Conservation (phyloP, 2,329 filamentous ascomycete genomes). For the Rachicladosporium sp. region DNA sequence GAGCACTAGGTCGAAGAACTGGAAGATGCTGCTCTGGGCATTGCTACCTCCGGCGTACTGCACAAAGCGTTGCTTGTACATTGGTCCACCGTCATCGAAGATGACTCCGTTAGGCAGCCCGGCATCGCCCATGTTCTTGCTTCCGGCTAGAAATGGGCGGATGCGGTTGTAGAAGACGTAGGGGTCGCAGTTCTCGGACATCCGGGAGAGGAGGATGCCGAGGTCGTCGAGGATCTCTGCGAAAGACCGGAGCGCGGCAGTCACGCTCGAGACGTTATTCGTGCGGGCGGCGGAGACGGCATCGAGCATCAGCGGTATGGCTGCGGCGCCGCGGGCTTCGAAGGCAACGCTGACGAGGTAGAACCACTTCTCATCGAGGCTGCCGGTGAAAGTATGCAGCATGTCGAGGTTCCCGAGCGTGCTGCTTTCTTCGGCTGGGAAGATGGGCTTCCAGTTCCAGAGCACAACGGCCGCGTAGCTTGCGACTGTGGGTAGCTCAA, state of each 20-base stretch:
- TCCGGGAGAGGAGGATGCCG: slow-evolving; percentile 62
- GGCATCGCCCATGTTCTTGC: slow-evolving; percentile 94
- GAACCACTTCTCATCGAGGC: slow-evolving; percentile 96
- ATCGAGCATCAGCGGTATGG: slow-evolving; percentile 76
- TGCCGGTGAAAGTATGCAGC: slow-evolving; percentile 82
- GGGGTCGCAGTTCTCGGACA: slow-evolving; percentile 94
- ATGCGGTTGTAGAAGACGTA: slow-evolving; percentile 93
- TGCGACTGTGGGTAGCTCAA: slow-evolving; percentile 83
- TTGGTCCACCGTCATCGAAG: slow-evolving; percentile 60
- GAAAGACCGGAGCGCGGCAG: slow-evolving; percentile 63
- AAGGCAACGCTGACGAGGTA: slow-evolving; percentile 93
- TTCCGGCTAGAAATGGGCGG: slow-evolving; percentile 83
- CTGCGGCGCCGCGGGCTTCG: slow-evolving; percentile 77
- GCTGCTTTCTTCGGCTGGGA: slow-evolving; percentile 68
- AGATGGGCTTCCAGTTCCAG: slow-evolving; percentile 95
- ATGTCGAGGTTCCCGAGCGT: slow-evolving; percentile 79
- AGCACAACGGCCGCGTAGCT: slow-evolving; percentile 85
- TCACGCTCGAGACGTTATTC: slow-evolving; percentile 59
- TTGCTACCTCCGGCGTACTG: slow-evolving; percentile 93
- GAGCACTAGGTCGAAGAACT: slow-evolving; percentile 90
- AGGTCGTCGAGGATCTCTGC: slow-evolving; percentile 83
- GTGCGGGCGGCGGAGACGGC: slow-evolving; percentile 70
- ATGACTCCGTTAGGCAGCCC: slow-evolving; percentile 77
- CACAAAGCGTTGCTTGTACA: slow-evolving; percentile 46
- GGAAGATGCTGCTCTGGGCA: slow-evolving; percentile 89